Base-by-base conservation (phyloP, 257 asterid genomes). In the Plantago ovata region DNA sequence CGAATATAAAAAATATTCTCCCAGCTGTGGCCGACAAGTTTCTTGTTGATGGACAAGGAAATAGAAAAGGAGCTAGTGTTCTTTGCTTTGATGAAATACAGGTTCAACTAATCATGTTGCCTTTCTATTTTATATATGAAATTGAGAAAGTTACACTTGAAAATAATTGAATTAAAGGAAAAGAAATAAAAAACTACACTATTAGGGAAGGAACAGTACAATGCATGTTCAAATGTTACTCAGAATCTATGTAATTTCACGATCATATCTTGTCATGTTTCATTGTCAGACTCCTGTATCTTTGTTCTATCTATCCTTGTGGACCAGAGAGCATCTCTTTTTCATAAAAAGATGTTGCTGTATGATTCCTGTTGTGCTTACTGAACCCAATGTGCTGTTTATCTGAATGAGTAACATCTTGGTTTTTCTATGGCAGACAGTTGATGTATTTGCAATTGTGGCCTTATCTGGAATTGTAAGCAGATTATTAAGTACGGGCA, bases 41-140 rank as follows among this genome's bases (percentile, higher is more conserved):
- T 77, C 95, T 91, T 56, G 77, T 72, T 42, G 83, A 84, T 58
- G 75, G 77, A 48, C 86, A 76, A 48, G 88, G 85, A 58, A 67
- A 46, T 64, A 67, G 62, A 56, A 75, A 68, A 71, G 98, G 98
- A 66, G 88, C 98, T 33, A 82, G 94, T 68, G 72, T 92, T 68
- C 82, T 92, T 63, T 92, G 98, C 83, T 92, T 88, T 33, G 98
- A 92, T 62, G 98, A 92, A 73, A 79, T 92, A 57, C 98, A 92
- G 98, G 98, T 89, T 53, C 15, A 32, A 20, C 19, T 41, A 45
- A 15, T 53, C 42, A 54, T 50, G 6, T 48, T 57, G 58, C 28
- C 33, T 45, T 46, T 8, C 15, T 24, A 42, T 62, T 40, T 38
- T 9, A 40, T 13, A 18, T 10, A 33, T 61, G 15, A 49, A 42